Evolutionary conservation across 1,284 basidiomycete genomes (phyloP), one percentile per base, ranked within the genome.

Genomic region (Marasmius fiardii): DNA sequence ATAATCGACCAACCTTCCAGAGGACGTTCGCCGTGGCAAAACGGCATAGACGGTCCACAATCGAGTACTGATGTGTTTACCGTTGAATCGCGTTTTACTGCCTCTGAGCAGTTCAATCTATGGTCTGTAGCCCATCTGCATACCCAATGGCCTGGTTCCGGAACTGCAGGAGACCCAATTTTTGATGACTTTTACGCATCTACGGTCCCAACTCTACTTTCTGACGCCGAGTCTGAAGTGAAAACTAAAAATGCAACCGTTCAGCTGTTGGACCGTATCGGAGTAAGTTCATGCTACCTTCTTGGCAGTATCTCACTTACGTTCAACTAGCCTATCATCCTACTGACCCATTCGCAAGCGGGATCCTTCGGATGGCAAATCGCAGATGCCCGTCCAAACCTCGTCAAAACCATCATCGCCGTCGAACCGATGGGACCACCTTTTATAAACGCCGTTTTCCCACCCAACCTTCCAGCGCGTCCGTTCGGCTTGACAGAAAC

Each of bases 81-180:
- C 1, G 61, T 78, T 33, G 72, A 79, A 59, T 69, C 73, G 2
- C 72, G 66, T 35, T 78, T 79, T 51, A 81, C 79, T 1, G 79
- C 77, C 18, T 67, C 73, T 1, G 60, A 72, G 59, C 51, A 54
- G 2, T 72, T 71, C 58, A 64, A 69, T 20, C 63, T 78, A 16
- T 81, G 79, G 79, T 73, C 78, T 1, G 71, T 78, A 60, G 74
- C 80, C 6, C 58, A 61, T 2, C 61, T 78, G 33, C 78, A 79
- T 54, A 81, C 76, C 0, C 77, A 80, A 54, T 81, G 79, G 79
- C 78, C 77, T 1, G 79, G 80, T 21, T 75, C 71, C 52, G 79
- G 79, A 35, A 72, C 67, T 28, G 62, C 66, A 21, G 78, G 79
- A 8, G 80, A 81, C 56, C 64, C 70, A 0, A 63, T 64, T 14